Evolutionary conservation across 345 rosid genomes (phyloP).

Genomic region (Euphorbia peplus): DNA sequence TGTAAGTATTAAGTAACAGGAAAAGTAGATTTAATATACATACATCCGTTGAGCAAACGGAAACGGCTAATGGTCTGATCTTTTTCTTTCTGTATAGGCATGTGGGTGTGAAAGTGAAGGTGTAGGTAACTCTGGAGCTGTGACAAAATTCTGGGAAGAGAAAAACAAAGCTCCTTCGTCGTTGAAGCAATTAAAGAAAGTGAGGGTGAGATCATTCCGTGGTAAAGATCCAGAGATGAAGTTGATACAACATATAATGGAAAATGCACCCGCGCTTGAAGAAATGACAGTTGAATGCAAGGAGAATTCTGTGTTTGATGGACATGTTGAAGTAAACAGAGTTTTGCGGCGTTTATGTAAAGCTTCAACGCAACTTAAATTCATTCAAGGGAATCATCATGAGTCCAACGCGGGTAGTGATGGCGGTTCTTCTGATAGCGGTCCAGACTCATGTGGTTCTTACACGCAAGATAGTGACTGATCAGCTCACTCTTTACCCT

Average conservation of each 20-base stretch:
- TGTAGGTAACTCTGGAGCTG: background rate
- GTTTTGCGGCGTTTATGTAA: background rate
- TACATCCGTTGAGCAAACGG: background rate
- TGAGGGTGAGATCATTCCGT: slow-evolving; percentile 7
- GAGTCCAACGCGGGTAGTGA: too few relatives aligned
- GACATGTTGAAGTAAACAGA: background rate
- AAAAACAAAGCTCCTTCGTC: background rate
- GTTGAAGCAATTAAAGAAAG: slow-evolving; percentile 5
- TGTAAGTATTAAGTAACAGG: background rate
- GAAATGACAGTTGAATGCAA: background rate
- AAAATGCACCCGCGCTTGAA: background rate
- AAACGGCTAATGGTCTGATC: background rate
- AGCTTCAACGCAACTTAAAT: background rate
- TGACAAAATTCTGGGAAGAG: slow-evolving; percentile 6
- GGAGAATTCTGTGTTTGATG: slow-evolving; percentile 3
- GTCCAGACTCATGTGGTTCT: too few relatives aligned
- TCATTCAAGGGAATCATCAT: background rate
- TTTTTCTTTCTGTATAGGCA: slow-evolving; percentile 1
- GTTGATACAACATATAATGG: slow-evolving; percentile 2
- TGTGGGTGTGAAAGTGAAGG: background rate
- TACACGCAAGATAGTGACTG: too few relatives aligned
- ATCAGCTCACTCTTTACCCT: too few relatives aligned
- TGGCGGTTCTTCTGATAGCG: too few relatives aligned
- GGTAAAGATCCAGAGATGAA: slow-evolving; percentile 2
- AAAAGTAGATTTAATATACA: background rate